Evolutionary conservation across 306 rosid species (phyloP).

Genomic region (Crataegus laevigata): DNA sequence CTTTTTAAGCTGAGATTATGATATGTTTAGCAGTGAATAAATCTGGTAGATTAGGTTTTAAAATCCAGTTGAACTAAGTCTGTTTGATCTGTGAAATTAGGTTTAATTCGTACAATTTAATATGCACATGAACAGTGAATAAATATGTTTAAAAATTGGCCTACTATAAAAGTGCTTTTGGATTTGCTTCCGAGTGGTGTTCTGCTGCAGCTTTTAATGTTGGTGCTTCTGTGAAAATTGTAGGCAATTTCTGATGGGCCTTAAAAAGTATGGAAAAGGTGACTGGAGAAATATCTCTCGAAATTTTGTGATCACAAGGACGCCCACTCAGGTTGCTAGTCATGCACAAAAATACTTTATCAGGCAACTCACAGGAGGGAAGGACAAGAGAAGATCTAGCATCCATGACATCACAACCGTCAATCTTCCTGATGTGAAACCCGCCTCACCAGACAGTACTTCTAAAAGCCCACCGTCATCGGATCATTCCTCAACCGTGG

Average conservation of each 20-base stretch:
- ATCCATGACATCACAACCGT: constrained; percentile 87
- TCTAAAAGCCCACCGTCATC: constrained; percentile 28
- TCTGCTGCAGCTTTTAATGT: background rate
- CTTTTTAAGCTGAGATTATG: constrained; percentile 3
- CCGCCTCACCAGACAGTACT: constrained; percentile 29
- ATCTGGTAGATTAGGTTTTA: no score
- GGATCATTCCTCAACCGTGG: constrained; percentile 14
- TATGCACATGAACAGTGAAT: constrained; percentile 10
- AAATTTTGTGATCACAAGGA: constrained; percentile 78
- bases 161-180: constrained; percentile 12
- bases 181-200: constrained; percentile 6
- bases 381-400: constrained; percentile 88
- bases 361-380: constrained; percentile 64
- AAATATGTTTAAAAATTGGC: constrained; percentile 12
- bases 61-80: background rate
- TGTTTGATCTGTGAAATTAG: constrained; percentile 11
- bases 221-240: constrained; percentile 7
- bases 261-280: constrained; percentile 88
- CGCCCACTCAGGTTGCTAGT: constrained; percentile 92
- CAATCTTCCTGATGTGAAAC: constrained; percentile 44
- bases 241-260: constrained; percentile 86
- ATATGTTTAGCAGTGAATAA: background rate
- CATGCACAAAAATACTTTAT: constrained; percentile 92
- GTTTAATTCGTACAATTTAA: constrained; percentile 7
- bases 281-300: constrained; percentile 90